Conservation (phyloP, 108 stramenopile species). For the Seminavis robusta region DNA sequence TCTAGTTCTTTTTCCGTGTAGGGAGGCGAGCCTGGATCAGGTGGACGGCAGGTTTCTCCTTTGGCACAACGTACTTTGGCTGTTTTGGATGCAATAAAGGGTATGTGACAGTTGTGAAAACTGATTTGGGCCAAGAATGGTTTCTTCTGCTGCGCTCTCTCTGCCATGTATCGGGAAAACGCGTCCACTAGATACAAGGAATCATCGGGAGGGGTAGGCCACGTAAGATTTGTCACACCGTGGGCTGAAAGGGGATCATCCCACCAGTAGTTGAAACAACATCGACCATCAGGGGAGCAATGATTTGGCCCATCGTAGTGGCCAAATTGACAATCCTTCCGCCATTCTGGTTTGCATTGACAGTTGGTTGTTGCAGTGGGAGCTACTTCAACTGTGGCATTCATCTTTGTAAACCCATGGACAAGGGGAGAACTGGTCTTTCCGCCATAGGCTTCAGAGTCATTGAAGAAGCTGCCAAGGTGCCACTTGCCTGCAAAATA, state of each 20-base stretch:
- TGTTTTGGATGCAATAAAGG: constrained; percentile 22
- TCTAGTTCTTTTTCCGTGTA: constrained; percentile 29
- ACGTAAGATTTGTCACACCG: constrained; percentile 31
- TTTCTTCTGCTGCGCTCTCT: background rate
- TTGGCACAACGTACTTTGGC: constrained; percentile 14
- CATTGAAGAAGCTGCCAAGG: constrained; percentile 27
- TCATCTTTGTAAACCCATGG: constrained; percentile 29
- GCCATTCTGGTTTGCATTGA: constrained; percentile 27
- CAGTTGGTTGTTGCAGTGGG: constrained; percentile 31
- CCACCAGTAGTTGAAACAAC: constrained; percentile 43
- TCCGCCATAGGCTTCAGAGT: constrained; percentile 20
- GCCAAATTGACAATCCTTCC: constrained; percentile 21
- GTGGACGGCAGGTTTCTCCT: constrained; percentile 20
- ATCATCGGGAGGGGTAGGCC: constrained; percentile 25
- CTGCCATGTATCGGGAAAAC: constrained; percentile 18
- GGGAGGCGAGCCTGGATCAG: constrained; percentile 14
- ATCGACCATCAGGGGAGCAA: constrained; percentile 15
- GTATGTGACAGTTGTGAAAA: constrained; percentile 45
- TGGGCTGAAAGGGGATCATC: constrained; percentile 22
- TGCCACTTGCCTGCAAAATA: constrained; percentile 38
- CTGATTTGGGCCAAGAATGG: constrained; percentile 28
- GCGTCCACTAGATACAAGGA: constrained; percentile 24
- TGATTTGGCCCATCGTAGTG: constrained; percentile 23
- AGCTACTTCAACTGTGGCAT: constrained; percentile 30
- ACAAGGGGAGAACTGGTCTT: constrained; percentile 16